Conservation (phyloP, 352 stramenopile species). For the Globisporangium abappressorium region DNA sequence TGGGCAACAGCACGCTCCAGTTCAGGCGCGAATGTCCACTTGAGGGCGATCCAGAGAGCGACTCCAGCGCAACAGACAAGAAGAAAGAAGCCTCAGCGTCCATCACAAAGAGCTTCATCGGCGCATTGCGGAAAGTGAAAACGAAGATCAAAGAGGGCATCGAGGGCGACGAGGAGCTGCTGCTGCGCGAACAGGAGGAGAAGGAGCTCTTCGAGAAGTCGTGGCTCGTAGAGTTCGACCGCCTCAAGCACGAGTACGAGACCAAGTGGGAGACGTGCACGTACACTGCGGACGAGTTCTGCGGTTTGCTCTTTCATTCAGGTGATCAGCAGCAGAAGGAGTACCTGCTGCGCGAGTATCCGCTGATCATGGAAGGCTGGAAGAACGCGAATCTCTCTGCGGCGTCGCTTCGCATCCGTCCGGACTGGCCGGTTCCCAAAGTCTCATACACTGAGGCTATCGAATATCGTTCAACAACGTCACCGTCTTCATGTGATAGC, state of each 20-base stretch:
- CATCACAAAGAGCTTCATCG: conserved; percentile 42
- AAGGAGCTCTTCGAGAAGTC: conserved; percentile 47
- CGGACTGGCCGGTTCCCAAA: conserved; percentile 37
- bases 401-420: conserved; percentile 24
- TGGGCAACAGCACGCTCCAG: conserved; percentile 31
- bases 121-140: conserved; percentile 52
- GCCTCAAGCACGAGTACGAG: conserved; percentile 39
- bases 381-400: conserved; percentile 22
- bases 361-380: conserved; percentile 60
- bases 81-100: conserved; percentile 5
- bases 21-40: conserved; percentile 21
- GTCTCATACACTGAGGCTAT: conserved; percentile 18
- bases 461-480: conserved; percentile 13
- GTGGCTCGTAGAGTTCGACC: conserved; percentile 61
- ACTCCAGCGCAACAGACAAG: not conserved
- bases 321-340: conserved; percentile 44
- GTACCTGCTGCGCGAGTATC: conserved; percentile 45
- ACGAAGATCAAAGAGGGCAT: conserved; percentile 58
- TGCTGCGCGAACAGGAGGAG: conserved; percentile 36
- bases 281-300: conserved; percentile 67
- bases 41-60: not conserved
- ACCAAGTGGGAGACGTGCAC: conserved; percentile 66
- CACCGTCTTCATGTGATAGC: not conserved
- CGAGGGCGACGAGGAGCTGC: conserved; percentile 34
- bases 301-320: conserved; percentile 53